Conservation (phyloP, 768 basidiomycete species). For the Russula foetens region DNA sequence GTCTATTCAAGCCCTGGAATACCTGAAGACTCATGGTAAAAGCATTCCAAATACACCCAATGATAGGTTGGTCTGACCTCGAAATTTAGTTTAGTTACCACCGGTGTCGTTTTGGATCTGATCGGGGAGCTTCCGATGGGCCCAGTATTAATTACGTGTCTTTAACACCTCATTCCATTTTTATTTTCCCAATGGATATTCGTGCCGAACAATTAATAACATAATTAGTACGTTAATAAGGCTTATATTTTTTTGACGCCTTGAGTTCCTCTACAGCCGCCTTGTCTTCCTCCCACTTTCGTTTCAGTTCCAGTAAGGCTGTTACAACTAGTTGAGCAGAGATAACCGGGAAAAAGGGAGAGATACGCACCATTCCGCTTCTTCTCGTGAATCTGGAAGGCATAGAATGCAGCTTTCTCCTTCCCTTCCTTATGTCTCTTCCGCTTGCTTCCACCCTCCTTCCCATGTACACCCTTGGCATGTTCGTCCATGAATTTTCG, state of each 20-base stretch:
- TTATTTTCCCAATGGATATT: not conserved
- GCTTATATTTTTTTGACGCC: constrained; percentile 74
- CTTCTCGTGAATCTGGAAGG: constrained; percentile 85
- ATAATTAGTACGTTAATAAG: constrained; percentile 43
- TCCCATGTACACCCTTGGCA: constrained; percentile 4
- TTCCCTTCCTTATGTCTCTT: constrained; percentile 62
- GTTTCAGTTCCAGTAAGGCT: constrained; percentile 57
- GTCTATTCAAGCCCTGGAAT: constrained; percentile 8
- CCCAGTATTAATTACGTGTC: constrained; percentile 5
- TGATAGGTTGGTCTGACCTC: not conserved
- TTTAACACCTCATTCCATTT: not conserved
- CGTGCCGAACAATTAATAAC: too few species aligned
- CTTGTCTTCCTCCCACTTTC: constrained; percentile 85
- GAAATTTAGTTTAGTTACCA: not conserved
- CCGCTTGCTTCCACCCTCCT: constrained; percentile 34
- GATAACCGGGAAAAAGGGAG: not conserved
- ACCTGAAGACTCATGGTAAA: constrained; percentile 7
- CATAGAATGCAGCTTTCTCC: constrained; percentile 62
- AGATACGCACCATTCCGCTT: constrained; percentile 62
- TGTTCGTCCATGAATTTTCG: constrained; percentile 42
- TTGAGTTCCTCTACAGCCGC: constrained; percentile 75
- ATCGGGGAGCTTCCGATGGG: too few species aligned
- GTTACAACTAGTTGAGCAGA: constrained; percentile 5
- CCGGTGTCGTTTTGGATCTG: not conserved
- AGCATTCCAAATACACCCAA: not conserved